Evolutionary conservation across 179 eudicot genomes (phyloP), one percentile per base, ranked within the genome.

Genomic region (Actinidia chinensis): DNA sequence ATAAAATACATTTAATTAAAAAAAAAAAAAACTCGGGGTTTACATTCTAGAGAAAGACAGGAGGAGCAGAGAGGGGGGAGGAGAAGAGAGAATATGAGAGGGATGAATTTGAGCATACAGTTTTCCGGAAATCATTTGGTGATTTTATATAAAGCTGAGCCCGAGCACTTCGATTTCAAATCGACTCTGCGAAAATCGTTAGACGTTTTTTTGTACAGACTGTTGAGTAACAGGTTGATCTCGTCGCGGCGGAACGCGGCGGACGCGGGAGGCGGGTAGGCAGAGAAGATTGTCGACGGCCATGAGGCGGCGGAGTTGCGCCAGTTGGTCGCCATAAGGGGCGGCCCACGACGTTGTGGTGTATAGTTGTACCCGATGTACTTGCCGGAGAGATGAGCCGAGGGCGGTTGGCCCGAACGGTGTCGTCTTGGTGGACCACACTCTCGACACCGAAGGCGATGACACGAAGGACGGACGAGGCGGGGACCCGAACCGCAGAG

Each of bases 241-340:
- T 64, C 68, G 68, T 0, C 8, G 8, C 68, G 68, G 65, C 65
- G 65, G 11, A 22, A 2, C 28, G 36, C 13, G 2, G 36, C 20
- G 33, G 65, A 64, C 28, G 6, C 43, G n/a, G 2, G 2, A 15
- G 36, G 4, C 46, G 43, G 20, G 9, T 14, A 28, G 9, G 68
- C 46, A 0, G 68, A 64, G 4, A 64, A 36, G 14, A 64, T 64
- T 2, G n/a, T 64, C 68, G 3, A 44, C 36, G 0, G 68, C 28
- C 28, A 11, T 44, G 7, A 64, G 15, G 0, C 68, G 43, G 13
- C 68, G 28, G 43, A 64, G 25, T 64, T 64, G n/a, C 46, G 8
- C 68, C 8, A 64, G 68, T 64, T n/a, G 68, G 10, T 64, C 43
- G 20, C 68, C 68, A 44, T 64, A 64, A 44, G 68, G 15, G 46